A percentile compares a stretch with the other conserved stretches of the same genome.
phyloP scores from a whole-genome alignment of 2,329 filamentous ascomycete species.

The Furcasterigmium furcatum region DNA sequence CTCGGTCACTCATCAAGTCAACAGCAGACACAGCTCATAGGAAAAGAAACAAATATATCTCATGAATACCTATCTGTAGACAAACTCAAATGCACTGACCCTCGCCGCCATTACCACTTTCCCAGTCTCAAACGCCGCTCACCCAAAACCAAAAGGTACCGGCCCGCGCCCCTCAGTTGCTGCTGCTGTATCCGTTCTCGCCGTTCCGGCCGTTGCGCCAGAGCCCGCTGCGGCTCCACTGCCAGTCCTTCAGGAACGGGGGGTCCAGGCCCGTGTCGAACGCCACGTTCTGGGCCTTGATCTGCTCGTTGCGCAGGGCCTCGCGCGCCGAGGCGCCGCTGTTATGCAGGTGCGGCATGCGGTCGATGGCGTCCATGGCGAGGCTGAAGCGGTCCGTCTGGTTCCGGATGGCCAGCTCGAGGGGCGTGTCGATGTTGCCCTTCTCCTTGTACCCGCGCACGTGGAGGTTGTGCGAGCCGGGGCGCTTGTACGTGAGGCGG shows the following conservation, averaged over 20 bases:
- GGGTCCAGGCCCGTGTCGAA: constrained; percentile 72
- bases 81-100: no score
- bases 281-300: constrained; percentile 59
- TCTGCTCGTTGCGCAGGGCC: constrained; percentile 60
- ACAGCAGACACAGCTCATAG: no score
- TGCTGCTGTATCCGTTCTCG: constrained; percentile 24
- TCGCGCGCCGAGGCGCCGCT: constrained; percentile 60
- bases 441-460: constrained; percentile 81
- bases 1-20: no score
- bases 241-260: constrained; percentile 61
- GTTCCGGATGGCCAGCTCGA: constrained; percentile 76
- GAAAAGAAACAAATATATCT: no score
- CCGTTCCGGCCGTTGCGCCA: constrained; percentile 23
- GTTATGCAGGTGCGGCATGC: constrained; percentile 60
- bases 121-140: no score
- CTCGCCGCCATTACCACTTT: no score
- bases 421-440: constrained; percentile 79
- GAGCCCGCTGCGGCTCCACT: constrained; percentile 39
- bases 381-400: constrained; percentile 74
- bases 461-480: constrained; percentile 64
- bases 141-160: not conserved
- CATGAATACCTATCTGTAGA: no score
- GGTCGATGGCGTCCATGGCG: constrained; percentile 74
- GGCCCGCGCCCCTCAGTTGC: not conserved
- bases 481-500: constrained; percentile 71